A percentile compares a stretch with the other conserved stretches of the same genome.
Conservation (phyloP, 2,329 filamentous ascomycete genomes). For the Neofusicoccum sp. region DNA sequence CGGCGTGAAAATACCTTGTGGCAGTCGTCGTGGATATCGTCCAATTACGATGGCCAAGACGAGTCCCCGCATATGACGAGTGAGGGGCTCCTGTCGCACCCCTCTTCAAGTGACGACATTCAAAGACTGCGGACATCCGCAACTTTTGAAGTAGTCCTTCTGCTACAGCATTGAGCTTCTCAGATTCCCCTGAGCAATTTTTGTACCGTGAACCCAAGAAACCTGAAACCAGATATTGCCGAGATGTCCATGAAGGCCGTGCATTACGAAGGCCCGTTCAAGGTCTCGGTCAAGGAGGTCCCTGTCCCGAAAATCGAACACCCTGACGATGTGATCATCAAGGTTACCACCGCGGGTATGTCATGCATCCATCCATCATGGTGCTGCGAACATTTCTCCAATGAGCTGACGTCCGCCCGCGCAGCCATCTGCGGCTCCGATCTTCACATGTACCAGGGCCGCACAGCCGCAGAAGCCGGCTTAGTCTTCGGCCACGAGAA, state of each 20-base stretch:
- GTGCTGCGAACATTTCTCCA: neutral
- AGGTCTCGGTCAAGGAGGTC: constrained; percentile 65
- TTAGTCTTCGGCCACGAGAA: constrained; percentile 66
- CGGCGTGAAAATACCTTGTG: neutral
- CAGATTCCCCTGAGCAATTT: too few species aligned
- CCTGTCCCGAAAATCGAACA: constrained; percentile 62
- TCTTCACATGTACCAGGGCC: constrained; percentile 65
- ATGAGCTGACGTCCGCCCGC: neutral
- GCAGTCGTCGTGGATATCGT: too few species aligned
- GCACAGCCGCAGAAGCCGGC: constrained; percentile 63
- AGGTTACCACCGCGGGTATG: constrained; percentile 62
- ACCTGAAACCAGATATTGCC: too few species aligned
- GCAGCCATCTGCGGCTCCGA: constrained; percentile 58
- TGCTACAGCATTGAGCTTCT: too few species aligned
- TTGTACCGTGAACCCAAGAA: too few species aligned
- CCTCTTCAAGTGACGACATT: too few species aligned
- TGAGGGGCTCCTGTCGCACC: too few species aligned
- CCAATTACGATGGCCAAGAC: too few species aligned
- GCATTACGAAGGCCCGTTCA: constrained; percentile 64
- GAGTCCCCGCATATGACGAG: too few species aligned
- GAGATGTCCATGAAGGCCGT: constrained; percentile 59
- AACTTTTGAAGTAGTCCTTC: too few species aligned
- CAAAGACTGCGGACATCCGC: too few species aligned
- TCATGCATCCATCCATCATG: neutral
- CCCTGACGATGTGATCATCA: constrained; percentile 66